Conservation (phyloP, 495 filamentous ascomycete genomes). For the Evansstolkia leycettana region DNA sequence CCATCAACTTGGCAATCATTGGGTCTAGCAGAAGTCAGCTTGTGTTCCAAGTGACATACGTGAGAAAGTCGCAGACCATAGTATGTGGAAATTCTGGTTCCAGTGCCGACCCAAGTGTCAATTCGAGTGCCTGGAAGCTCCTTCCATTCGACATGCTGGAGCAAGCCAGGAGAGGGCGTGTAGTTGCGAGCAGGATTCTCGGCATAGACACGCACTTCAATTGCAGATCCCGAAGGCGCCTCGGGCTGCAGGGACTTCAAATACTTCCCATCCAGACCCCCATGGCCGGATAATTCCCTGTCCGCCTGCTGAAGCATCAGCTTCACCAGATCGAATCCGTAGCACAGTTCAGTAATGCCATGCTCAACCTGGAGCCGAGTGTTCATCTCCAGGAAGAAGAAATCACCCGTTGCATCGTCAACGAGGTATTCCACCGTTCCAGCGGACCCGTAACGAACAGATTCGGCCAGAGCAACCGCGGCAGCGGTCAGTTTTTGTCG, state of each 20-base stretch:
- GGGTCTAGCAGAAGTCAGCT: constrained; percentile 71
- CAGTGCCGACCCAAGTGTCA: too few relatives aligned
- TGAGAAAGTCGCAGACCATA: too few relatives aligned
- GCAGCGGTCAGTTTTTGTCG: constrained; percentile 76
- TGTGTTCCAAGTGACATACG: too few relatives aligned
- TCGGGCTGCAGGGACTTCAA: constrained; percentile 59
- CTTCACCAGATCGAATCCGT: constrained; percentile 73
- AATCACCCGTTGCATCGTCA: constrained; percentile 66
- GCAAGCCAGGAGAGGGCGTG: constrained; percentile 45
- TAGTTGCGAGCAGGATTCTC: constrained; percentile 50
- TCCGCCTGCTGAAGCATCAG: constrained; percentile 79
- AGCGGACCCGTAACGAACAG: constrained; percentile 74
- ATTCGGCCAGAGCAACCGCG: constrained; percentile 60
- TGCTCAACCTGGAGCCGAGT: constrained; percentile 88
- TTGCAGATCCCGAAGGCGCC: constrained; percentile 54
- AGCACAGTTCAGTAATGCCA: constrained; percentile 81
- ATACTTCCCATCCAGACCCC: constrained; percentile 52
- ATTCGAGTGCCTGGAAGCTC: too few relatives aligned
- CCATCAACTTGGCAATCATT: constrained; percentile 91
- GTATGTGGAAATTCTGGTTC: too few relatives aligned
- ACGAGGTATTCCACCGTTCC: constrained; percentile 94
- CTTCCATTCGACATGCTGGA: too few relatives aligned
- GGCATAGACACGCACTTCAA: constrained; percentile 83
- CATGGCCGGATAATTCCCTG: too few relatives aligned
- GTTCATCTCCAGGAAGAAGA: constrained; percentile 97